Evolutionary conservation across 176 grass and related monocot genomes (phyloP).

Genomic region (Pontederia paniculata): DNA sequence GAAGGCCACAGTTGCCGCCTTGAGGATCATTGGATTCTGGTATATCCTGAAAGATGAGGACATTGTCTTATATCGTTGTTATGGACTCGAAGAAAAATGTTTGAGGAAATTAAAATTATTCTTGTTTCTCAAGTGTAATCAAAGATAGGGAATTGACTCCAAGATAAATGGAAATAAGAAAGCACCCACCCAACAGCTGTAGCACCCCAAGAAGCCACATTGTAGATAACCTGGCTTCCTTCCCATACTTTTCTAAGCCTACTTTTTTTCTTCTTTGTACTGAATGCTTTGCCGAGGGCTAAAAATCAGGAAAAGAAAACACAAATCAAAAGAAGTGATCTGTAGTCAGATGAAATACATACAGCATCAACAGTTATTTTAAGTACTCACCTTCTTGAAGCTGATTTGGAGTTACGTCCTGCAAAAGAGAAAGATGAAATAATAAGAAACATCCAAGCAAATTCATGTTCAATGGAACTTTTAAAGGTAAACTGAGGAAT

Average conservation of each 20-base stretch:
- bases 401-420: too few relatives aligned
- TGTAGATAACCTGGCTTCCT: conserved; percentile 71
- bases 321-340: conserved; percentile 2
- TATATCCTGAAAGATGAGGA: conserved; percentile 40
- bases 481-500: too few relatives aligned
- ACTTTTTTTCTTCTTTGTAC: conserved; percentile 58
- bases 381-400: too few relatives aligned
- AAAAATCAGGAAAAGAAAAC: not conserved
- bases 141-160: not conserved
- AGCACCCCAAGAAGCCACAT: conserved; percentile 78
- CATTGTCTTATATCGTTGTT: too few relatives aligned
- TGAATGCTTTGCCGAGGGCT: conserved; percentile 79
- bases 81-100: not conserved
- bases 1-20: conserved; percentile 38
- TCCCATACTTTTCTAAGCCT: conserved; percentile 76
- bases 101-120: not conserved
- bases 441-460: too few relatives aligned
- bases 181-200: conserved; percentile 67
- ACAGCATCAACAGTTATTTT: too few relatives aligned
- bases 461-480: too few relatives aligned
- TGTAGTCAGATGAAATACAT: not conserved
- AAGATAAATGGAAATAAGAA: conserved; percentile 1
- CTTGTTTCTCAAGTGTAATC: not conserved
- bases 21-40: conserved; percentile 65
- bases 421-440: too few relatives aligned